Percentiles rank a stretch among this genome's conserved stretches.
phyloP scores from a whole-genome alignment of 202 grass and related monocot genomes.

The Carex sylvatica region DNA sequence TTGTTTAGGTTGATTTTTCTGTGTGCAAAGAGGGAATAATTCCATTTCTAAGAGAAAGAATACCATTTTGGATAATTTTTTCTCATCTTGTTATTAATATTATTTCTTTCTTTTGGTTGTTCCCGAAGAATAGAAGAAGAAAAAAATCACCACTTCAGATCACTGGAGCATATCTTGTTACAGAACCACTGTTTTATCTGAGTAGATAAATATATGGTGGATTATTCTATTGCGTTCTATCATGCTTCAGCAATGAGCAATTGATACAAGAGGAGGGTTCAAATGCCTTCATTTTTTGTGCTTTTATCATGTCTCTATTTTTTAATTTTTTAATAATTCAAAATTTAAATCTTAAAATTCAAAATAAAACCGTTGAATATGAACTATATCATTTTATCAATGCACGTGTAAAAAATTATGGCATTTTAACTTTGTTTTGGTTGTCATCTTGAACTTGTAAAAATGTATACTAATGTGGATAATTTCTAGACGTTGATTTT shows the following conservation, averaged over 20 bases:
- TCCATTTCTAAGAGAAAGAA: neutral
- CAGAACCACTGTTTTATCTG: neutral
- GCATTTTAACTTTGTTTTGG: no score
- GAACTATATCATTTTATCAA: no score
- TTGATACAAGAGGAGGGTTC: no score
- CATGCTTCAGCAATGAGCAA: neutral
- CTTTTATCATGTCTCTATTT: no score
- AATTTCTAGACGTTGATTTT: no score
- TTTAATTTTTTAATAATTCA: no score
- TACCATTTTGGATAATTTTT: neutral
- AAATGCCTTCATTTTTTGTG: no score
- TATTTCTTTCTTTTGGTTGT: neutral
- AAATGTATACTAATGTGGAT: no score
- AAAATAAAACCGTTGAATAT: no score
- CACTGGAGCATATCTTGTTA: neutral
- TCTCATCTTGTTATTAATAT: neutral
- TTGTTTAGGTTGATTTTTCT: neutral
- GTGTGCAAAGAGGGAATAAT: slow-evolving; percentile 6
- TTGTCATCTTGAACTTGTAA: no score
- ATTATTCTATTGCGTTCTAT: neutral
- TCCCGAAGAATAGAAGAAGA: neutral
- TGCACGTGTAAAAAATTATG: no score
- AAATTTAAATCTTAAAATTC: no score
- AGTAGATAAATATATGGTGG: neutral
- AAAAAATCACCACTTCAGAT: neutral